A percentile compares a stretch with the other conserved stretches of the same genome.
phyloP scores from a whole-genome alignment of 2,329 filamentous ascomycete species.

The Emydomyces testavorans region DNA sequence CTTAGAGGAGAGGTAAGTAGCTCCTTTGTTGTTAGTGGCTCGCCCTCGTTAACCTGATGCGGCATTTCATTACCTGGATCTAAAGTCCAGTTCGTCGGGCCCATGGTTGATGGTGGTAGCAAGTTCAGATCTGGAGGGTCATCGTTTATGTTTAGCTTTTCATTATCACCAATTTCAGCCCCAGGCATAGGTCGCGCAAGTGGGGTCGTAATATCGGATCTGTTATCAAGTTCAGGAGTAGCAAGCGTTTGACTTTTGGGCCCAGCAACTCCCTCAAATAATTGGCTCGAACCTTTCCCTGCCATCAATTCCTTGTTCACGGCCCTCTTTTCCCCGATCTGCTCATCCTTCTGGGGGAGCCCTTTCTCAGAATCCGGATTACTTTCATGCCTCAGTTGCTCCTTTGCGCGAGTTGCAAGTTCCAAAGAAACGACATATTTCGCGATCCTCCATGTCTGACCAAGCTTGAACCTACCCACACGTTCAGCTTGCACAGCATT shows the following conservation, averaged over 20 bases:
- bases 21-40: background rate
- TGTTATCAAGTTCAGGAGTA: conserved; percentile 36
- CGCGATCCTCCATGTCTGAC: conserved; percentile 50
- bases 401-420: conserved; percentile 32
- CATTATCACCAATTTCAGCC: background rate
- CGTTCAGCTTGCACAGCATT: conserved; percentile 45
- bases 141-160: conserved; percentile 24
- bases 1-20: conserved; percentile 19
- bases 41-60: background rate
- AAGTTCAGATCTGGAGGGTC: conserved; percentile 31
- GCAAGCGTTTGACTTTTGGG: conserved; percentile 25
- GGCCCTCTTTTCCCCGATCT: conserved; percentile 21
- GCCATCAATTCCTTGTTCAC: conserved; percentile 24
- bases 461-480: conserved; percentile 40
- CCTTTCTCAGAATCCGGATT: conserved; percentile 19
- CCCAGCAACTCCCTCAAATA: conserved; percentile 36
- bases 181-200: conserved; percentile 38
- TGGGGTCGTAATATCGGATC: conserved; percentile 47
- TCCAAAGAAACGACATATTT: conserved; percentile 42
- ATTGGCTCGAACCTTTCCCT: conserved; percentile 32
- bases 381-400: conserved; percentile 19
- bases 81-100: conserved; percentile 26
- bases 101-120: conserved; percentile 35
- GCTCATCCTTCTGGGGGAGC: conserved; percentile 24
- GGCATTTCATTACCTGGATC: conserved; percentile 9